phyloP scores from a whole-genome alignment of 441 rosid species.

The Raphanus hybrid region DNA sequence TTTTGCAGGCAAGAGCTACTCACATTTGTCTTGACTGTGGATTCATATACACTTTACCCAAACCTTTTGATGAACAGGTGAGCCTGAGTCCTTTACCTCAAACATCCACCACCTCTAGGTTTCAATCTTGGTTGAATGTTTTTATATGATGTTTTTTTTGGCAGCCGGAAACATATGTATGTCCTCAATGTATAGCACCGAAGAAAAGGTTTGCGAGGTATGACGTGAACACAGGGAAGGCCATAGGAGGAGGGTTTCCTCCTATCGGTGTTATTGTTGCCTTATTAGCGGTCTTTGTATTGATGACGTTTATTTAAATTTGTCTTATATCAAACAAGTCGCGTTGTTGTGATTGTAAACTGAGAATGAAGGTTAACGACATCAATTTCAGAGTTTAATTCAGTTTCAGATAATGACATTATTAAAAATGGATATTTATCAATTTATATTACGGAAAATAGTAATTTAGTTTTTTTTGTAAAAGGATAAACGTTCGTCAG shows the following conservation, averaged over 20 bases:
- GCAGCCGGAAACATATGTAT: slow-evolving; percentile 80
- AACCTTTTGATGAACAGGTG: slow-evolving; percentile 90
- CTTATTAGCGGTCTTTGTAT: slow-evolving; percentile 75
- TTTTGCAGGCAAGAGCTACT: slow-evolving; percentile 79
- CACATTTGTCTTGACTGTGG: slow-evolving; percentile 98
- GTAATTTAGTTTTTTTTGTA: background rate
- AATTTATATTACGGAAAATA: background rate
- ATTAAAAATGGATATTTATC: background rate
- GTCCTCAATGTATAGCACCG: slow-evolving; percentile 93
- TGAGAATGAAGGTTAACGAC: slow-evolving; percentile 20
- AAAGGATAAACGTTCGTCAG: background rate
- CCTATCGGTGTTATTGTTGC: slow-evolving; percentile 87
- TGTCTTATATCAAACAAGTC: background rate
- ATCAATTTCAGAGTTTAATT: background rate
- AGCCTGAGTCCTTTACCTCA: slow-evolving; percentile 27
- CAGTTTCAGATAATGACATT: background rate
- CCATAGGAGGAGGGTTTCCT: slow-evolving; percentile 92
- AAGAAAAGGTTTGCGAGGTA: slow-evolving; percentile 87
- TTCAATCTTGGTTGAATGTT: background rate
- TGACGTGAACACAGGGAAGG: slow-evolving; percentile 82
- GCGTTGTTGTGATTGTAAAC: slow-evolving; percentile 23
- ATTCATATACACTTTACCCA: slow-evolving; percentile 67
- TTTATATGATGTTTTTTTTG: background rate
- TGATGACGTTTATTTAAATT: slow-evolving; percentile 48
- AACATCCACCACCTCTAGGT: background rate